Evolutionary conservation across 306 rosid species (phyloP).

Genomic region (Rosa lucieae): DNA sequence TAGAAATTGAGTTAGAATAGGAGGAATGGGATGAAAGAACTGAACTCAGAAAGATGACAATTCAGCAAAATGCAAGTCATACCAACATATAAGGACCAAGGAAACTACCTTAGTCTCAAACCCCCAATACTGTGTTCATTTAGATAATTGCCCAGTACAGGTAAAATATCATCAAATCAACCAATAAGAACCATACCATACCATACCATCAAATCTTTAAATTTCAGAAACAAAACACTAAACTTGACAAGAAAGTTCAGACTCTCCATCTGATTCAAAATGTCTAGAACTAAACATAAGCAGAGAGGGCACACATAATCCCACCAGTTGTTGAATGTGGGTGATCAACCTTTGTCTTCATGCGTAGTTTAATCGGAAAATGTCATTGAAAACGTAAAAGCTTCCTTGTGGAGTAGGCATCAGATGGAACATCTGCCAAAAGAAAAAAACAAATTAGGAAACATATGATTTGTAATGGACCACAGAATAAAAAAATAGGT

Average conservation of each 20-base stretch:
- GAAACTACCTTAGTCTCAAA: constrained; percentile 16
- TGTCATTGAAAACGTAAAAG: constrained; percentile 85
- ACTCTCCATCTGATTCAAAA: constrained; percentile 30
- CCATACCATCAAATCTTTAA: constrained; percentile 28
- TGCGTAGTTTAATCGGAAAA: constrained; percentile 94
- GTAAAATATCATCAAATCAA: constrained; percentile 23
- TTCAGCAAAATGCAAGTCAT: background rate
- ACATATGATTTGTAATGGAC: constrained; percentile 4
- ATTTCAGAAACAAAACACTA: constrained; percentile 20
- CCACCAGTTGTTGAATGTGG: constrained; percentile 9
- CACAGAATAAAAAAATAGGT: background rate
- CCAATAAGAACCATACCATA: constrained; percentile 42
- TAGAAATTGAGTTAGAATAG: background rate
- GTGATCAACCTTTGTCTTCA: constrained; percentile 37
- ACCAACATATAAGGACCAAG: background rate
- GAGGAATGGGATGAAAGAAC: background rate
- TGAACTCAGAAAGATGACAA: background rate
- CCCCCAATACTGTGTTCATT: constrained; percentile 32
- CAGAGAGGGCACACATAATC: constrained; percentile 30
- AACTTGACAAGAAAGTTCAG: constrained; percentile 32
- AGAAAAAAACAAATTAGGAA: constrained; percentile 7
- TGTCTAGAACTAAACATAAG: constrained; percentile 33
- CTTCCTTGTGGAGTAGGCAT: constrained; percentile 89
- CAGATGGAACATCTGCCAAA: constrained; percentile 92
- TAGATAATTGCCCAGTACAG: constrained; percentile 30